phyloP scores from a whole-genome alignment of 441 rosid species.

The Geranium incanum region DNA sequence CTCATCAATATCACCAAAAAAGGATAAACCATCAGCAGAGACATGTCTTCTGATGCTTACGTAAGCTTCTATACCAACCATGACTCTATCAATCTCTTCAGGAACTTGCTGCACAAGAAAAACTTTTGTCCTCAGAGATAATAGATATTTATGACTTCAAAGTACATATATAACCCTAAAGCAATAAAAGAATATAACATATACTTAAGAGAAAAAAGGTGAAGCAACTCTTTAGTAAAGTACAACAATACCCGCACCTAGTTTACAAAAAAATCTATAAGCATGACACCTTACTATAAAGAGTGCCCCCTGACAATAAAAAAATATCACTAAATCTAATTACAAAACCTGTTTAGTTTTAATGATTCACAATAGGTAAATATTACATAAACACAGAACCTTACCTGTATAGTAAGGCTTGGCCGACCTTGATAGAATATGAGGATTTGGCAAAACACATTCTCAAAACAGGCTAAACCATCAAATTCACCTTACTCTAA shows the following conservation, averaged over 20 bases:
- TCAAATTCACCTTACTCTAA: neutral
- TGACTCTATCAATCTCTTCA: conserved; percentile 88
- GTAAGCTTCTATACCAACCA: conserved; percentile 92
- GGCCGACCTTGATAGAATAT: no score
- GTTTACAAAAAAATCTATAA: neutral
- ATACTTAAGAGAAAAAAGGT: no score
- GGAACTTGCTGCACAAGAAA: conserved; percentile 74
- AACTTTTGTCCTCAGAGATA: neutral
- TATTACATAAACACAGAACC: no score
- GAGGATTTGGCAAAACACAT: no score
- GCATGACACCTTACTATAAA: no score
- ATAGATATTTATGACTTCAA: neutral
- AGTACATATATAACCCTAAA: neutral
- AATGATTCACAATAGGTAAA: no score
- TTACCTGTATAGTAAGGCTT: no score
- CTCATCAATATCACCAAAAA: conserved; percentile 61
- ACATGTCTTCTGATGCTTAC: conserved; percentile 81
- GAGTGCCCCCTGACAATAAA: no score
- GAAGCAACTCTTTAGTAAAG: neutral
- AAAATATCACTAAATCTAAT: no score
- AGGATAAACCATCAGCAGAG: conserved; percentile 57
- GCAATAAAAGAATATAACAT: neutral
- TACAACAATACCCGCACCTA: neutral
- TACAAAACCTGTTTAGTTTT: no score
- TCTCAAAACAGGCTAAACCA: no score